Percentiles rank a stretch among this genome's conserved stretches.
Conservation (phyloP, 2,329 filamentous ascomycete genomes). For the Annulohypoxylon truncatum region DNA sequence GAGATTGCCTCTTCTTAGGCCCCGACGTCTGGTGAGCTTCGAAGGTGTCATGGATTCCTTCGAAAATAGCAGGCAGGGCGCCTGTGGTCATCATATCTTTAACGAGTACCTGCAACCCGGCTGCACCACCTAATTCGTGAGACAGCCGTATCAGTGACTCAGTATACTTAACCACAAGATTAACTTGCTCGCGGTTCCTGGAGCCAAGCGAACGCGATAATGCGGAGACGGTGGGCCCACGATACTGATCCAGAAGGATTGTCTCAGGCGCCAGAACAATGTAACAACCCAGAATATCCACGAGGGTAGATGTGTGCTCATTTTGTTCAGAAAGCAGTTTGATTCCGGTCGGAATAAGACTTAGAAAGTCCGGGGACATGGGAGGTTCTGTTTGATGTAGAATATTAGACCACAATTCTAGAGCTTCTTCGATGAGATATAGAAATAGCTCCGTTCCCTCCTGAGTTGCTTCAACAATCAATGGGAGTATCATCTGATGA, state of each 20-base stretch:
- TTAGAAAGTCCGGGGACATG: slow-evolving; percentile 69
- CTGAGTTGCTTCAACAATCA: slow-evolving; percentile 83
- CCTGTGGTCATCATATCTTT: slow-evolving; percentile 73
- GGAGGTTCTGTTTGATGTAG: slow-evolving; percentile 73
- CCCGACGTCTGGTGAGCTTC: slow-evolving; percentile 85
- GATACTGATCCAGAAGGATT: slow-evolving; percentile 68
- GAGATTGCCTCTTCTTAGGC: slow-evolving; percentile 75
- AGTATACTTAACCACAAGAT: slow-evolving; percentile 69
- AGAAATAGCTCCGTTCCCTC: slow-evolving; percentile 79
- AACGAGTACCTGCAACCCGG: slow-evolving; percentile 71
- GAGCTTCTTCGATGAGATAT: slow-evolving; percentile 89
- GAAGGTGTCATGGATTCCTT: slow-evolving; percentile 74
- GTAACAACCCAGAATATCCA: slow-evolving; percentile 77
- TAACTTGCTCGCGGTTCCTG: slow-evolving; percentile 67
- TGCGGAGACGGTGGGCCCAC: slow-evolving; percentile 61
- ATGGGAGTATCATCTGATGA: slow-evolving; percentile 81
- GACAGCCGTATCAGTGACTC: slow-evolving; percentile 74
- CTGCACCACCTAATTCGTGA: slow-evolving; percentile 68
- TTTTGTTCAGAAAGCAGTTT: slow-evolving; percentile 75
- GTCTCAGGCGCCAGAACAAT: slow-evolving; percentile 76
- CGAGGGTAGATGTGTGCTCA: slow-evolving; percentile 69
- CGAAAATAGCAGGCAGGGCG: slow-evolving; percentile 72
- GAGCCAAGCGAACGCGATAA: slow-evolving; percentile 63
- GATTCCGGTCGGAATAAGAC: slow-evolving; percentile 71
- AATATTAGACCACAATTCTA: slow-evolving; percentile 88